Evolutionary conservation across 331 rosid species (phyloP).

Genomic region (Acacia concinna): DNA sequence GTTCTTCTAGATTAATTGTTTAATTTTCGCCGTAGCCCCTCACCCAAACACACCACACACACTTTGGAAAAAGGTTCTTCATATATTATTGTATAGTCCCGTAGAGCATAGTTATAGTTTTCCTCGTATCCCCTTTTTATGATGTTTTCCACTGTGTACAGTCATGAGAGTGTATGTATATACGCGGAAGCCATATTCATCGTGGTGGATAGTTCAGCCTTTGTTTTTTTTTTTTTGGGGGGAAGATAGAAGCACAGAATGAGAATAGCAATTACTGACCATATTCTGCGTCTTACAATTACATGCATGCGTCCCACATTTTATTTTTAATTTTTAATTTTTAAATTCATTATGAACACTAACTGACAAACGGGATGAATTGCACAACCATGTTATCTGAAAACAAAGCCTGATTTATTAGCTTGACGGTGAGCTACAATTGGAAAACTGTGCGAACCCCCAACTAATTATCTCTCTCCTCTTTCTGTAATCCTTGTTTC

Average conservation of each 20-base stretch:
- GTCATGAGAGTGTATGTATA: constrained; percentile 53
- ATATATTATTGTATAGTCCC: constrained; percentile 41
- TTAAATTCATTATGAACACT: neutral
- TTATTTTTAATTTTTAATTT: no score
- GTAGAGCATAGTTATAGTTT: constrained; percentile 34
- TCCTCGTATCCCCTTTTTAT: constrained; percentile 25
- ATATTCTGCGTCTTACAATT: neutral
- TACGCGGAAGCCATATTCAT: constrained; percentile 33
- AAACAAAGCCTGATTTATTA: neutral
- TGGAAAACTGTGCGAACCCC: neutral
- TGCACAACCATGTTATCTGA: neutral
- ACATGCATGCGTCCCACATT: no score
- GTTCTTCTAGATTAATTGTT: constrained; percentile 34
- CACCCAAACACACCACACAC: neutral
- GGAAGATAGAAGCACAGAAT: constrained; percentile 23
- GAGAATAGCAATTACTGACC: neutral
- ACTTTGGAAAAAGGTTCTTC: neutral
- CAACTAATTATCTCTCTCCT: neutral
- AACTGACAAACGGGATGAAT: neutral
- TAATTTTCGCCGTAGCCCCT: neutral
- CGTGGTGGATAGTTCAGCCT: constrained; percentile 7
- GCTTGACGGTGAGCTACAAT: neutral
- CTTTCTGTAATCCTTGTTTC: neutral
- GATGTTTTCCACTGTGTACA: constrained; percentile 24
- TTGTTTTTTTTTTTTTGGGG: no score